Base-by-base conservation (phyloP, 192 early-diverging fungal genomes). In the Coemansia sp. region DNA sequence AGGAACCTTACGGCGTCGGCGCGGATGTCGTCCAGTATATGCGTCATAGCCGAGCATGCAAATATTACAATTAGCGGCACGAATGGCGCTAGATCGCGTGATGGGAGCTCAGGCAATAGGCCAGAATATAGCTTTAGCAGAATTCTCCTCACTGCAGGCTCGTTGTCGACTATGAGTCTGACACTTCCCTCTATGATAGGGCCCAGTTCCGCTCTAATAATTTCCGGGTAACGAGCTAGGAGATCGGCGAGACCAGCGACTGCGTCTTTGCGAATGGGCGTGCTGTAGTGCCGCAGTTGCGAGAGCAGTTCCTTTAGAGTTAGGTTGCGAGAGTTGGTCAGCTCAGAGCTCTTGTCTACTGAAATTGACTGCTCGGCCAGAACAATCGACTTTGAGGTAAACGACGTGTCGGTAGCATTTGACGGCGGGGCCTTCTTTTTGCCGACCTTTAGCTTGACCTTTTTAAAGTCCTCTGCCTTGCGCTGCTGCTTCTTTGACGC, bases 381-480 rank as follows among this genome's bases (percentile, higher is more conserved):
- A 10, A 87, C 86, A 50, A 96, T 93, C 45, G 90, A 87, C 78
- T 86, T 87, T 1, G 93, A 87, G 37, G 89, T 90, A 75, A 96
- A 94, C 18, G 92, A 92, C 20, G 89, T 91, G 49, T 94, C 90
- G 10, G 93, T 94, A 43, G 88, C 86, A 73, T 87, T 96, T 24
- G 80, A 78, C 15, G 94, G 71, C 13, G 88, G 76, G 16, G 86
- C 86, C 81, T 93, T 92, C 73, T 91, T 90, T 80, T 95, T 93
- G 53, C 94, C 94, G 41, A 96, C 88, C 79, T 96, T 96, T 13
- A 96, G 87, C 77, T 93, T 93, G 65, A 89, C 86, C 90, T 96
- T 96, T 87, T 84, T 89, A 74, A 92, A 92, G 77, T 93, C 92
- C 59, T 91, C 88, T 55, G 86, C 84, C 79, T 93, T 93, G 13